These are phyloP conservation scores for Eutrema yunnanense DNA, from an alignment of 345 rosid genomes.

Conservation along the genomic window DNA sequence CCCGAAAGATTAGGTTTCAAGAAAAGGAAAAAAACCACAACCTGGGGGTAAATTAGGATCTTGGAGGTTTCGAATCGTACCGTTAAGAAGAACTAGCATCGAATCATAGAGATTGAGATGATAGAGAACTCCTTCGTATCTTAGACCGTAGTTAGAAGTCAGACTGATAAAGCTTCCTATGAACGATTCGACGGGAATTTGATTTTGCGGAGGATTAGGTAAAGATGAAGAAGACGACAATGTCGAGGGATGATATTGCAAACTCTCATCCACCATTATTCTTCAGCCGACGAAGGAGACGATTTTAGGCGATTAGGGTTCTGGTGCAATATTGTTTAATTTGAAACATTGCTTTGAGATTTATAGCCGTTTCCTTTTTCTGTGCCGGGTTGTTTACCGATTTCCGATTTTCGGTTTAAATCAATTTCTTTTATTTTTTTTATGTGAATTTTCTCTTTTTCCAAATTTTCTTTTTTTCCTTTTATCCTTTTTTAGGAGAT, in stretches of 20 bases:
- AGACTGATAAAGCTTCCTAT: constrained; percentile 39
- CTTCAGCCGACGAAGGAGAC: neutral
- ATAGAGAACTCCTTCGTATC: constrained; percentile 42
- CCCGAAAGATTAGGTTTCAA: neutral
- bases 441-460: too few species aligned
- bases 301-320: neutral
- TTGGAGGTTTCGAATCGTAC: constrained; percentile 14
- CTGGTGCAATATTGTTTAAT: too few species aligned
- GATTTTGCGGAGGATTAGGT: neutral
- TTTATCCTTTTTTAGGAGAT: too few species aligned
- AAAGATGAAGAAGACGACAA: neutral
- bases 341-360: too few species aligned
- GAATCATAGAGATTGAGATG: constrained; percentile 30
- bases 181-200: constrained; percentile 21
- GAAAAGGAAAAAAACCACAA: neutral
- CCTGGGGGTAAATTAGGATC: neutral
- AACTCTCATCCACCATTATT: constrained; percentile 22
- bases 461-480: too few species aligned
- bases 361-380: too few species aligned
- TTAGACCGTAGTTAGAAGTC: constrained; percentile 35
- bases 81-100: constrained; percentile 35
- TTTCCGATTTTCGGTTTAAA: too few species aligned
- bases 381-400: too few species aligned
- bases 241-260: neutral
- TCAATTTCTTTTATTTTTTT: too few species aligned